Evolutionary conservation across 768 basidiomycete species (phyloP), one percentile per base, ranked within the genome.

Genomic region (Suillus ampliporus): DNA sequence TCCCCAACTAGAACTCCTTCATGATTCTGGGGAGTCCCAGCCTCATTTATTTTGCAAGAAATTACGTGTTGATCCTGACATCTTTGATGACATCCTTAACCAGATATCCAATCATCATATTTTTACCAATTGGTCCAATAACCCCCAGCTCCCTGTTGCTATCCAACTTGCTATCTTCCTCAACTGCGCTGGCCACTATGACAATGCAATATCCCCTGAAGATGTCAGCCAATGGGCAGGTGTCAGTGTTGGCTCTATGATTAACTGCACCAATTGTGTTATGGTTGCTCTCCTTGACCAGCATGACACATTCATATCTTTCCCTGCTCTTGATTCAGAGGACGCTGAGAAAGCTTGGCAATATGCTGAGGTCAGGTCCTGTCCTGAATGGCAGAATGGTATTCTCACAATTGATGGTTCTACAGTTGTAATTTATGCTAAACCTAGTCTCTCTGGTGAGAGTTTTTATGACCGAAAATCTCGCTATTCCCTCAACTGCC

Each of bases 391-490:
- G 80, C 60, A 75, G 2, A 43, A 78, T 58, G 78, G 79, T 0
- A 80, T 72, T 72, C 72, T 70, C 46, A 59, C 79, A 52, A 75
- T 79, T 47, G 78, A 81, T 66, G 78, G 80, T 1, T 80, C 79
- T n/a, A 43, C 44, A 4, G 7, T 60, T 35, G 11, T 13, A 10
- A 43, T 60, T 10, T 71, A 65, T 58, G 23, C 23, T 19, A 60
- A 60, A 47, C 58, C 58, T 60, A 46, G 58, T 47, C 15, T 60
- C 9, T 34, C 34, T 48, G 58, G 58, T 31, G 43, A 60, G 31
- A 21, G 17, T n/a, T 47, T 48, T 34, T 68, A 66, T 64, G 66
- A 69, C 53, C 61, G 62, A 50, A 61, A 61, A 47, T 60, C 63
- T 28, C 44, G 60, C n/a, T 69, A 69, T 47, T 69, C 67, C 47